Evolutionary conservation across 2,329 filamentous ascomycete genomes (phyloP), one percentile per base, ranked within the genome.

Genomic region (Pseudocercospora cruenta): DNA sequence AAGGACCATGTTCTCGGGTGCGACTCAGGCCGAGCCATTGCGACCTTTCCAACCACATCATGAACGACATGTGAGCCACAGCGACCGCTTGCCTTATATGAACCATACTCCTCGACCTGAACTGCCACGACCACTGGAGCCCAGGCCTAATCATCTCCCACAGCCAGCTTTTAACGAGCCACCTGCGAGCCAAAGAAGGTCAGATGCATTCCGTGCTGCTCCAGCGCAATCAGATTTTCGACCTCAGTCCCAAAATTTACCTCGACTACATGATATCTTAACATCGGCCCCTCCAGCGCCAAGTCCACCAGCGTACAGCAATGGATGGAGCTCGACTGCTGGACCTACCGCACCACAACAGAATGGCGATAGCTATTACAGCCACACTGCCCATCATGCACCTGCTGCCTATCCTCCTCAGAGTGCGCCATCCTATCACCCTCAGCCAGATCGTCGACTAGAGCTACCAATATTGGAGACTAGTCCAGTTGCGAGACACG

Each of bases 381-480:
- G 53, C 43, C 66, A 70, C 21, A 16, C 22, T 8, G 57, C 60
- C 5, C 68, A 65, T 63, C 72, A 76, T 61, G 70, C 73, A 26
- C 73, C 73, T 6, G 53, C 70, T 3, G 57, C 67, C 6, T 63
- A 71, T 22, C 67, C 68, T 19, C 68, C 72, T 6, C 63, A 69
- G 31, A 69, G 70, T 10, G 55, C 43, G 19, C 53, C 58, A 19
- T 24, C 68, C 4, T 73, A 73, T 63, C 66, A 60, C 8, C 12
- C 63, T 4, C 65, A 57, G 39, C 69, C 69, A 2, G 63, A 60
- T 4, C 66, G 71, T n/a, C 67, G 68, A n/a, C 31, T 75, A 2
- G 74, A 75, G 28, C 63, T 76, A n/a, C 74, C 73, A n/a, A 68
- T 74, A 21, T 57, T 73, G 54, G 72, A 76, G 28, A 71, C 74